Percentiles rank a stretch among this genome's conserved stretches.
Evolutionary conservation across 805 yeast species (phyloP).

Genomic region (Yarrowia bubula): DNA sequence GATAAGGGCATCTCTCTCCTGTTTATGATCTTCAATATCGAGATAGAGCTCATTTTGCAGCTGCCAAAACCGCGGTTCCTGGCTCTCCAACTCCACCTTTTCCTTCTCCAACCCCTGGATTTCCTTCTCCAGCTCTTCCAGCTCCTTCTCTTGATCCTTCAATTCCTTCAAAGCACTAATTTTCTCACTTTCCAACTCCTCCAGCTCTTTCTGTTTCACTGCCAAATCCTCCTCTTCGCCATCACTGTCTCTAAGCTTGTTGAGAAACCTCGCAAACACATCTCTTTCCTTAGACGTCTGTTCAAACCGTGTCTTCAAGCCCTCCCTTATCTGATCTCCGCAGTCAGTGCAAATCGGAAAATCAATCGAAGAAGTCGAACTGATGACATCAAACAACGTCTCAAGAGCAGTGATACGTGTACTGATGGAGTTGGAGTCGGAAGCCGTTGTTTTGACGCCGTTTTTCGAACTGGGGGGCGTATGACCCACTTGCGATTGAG

Average conservation of each 20-base stretch:
- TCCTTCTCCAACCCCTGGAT: conserved; percentile 41
- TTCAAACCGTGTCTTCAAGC: conserved; percentile 67
- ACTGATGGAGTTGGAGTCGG: conserved; percentile 15
- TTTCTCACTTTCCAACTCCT: conserved; percentile 40
- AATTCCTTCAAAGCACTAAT: conserved; percentile 43
- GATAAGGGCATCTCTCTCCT: conserved; percentile 61
- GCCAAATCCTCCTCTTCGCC: conserved; percentile 49
- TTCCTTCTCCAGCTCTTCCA: conserved; percentile 46
- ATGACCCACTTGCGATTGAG: conserved; percentile 6
- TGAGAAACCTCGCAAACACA: conserved; percentile 67
- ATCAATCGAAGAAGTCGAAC: conserved; percentile 58
- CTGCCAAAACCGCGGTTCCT: conserved; percentile 39
- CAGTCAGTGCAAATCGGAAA: conserved; percentile 90
- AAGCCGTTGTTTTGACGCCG: neutral
- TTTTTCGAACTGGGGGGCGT: neutral
- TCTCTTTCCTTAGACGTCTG: conserved; percentile 76
- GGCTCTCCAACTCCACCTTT: conserved; percentile 41
- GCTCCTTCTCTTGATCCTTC: conserved; percentile 49
- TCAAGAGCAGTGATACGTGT: conserved; percentile 19
- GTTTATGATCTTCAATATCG: conserved; percentile 50
- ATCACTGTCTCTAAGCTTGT: conserved; percentile 56
- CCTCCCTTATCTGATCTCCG: conserved; percentile 60
- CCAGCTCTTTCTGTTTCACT: conserved; percentile 45
- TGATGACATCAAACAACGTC: conserved; percentile 16
- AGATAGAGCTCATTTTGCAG: conserved; percentile 57